These are phyloP conservation scores for Cutaneotrichosporon spelunceum DNA, from an alignment of 1,284 basidiomycete species.

Conservation along the genomic window DNA sequence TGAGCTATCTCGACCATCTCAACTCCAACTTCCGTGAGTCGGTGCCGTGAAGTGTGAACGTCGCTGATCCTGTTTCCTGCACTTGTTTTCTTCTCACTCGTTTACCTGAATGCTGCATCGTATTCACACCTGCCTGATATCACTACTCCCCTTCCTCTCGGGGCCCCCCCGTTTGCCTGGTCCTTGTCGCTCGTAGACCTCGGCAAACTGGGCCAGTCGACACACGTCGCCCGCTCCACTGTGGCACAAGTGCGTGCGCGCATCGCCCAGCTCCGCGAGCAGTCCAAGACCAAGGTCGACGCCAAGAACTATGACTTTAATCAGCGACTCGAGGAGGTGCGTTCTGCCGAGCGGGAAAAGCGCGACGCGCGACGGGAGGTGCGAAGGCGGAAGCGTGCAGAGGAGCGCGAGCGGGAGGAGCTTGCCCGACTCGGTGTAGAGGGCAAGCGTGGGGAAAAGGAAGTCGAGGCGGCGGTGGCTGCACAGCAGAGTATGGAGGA, in stretches of 20 bases:
- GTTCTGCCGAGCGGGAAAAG: constrained; percentile 55
- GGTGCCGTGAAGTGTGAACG: constrained; percentile 57
- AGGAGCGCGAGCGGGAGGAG: constrained; percentile 34
- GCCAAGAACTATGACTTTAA: constrained; percentile 93
- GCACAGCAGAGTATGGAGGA: constrained; percentile 62
- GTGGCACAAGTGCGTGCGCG: constrained; percentile 85
- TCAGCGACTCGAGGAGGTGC: constrained; percentile 76
- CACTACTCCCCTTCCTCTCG: too few species aligned
- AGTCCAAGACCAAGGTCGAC: constrained; percentile 70
- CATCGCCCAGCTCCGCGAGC: constrained; percentile 81
- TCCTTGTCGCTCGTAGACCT: constrained; percentile 59
- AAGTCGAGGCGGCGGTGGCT: constrained; percentile 24
- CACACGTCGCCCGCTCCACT: constrained; percentile 82
- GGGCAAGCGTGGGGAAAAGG: constrained; percentile 18
- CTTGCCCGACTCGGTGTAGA: constrained; percentile 26
- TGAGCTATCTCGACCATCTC: constrained; percentile 91
- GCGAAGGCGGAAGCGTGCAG: constrained; percentile 49
- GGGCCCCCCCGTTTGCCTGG: not conserved
- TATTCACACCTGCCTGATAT: not conserved
- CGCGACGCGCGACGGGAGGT: constrained; percentile 62
- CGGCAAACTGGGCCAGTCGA: constrained; percentile 81
- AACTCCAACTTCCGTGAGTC: constrained; percentile 71
- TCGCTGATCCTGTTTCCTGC: too few species aligned
- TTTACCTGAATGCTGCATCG: too few species aligned
- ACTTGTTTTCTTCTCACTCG: too few species aligned